phyloP scores from a whole-genome alignment of 441 rosid genomes.

The Erodium texanum region DNA sequence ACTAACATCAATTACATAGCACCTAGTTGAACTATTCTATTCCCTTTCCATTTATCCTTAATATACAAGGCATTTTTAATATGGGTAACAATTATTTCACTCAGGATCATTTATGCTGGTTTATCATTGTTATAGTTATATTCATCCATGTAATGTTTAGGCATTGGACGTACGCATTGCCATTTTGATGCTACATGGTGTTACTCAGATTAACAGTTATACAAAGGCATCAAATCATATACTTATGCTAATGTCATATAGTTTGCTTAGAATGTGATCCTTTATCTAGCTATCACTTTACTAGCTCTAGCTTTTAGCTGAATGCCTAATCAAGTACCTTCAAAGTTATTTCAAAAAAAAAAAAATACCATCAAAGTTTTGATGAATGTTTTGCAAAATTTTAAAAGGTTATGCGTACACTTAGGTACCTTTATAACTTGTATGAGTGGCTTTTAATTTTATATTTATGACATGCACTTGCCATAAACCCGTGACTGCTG shows the following conservation, averaged over 20 bases:
- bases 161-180: neutral
- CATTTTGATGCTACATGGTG: too few species aligned
- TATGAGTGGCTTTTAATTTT: neutral
- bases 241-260: neutral
- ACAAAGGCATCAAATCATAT: neutral
- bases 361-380: neutral
- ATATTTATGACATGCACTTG: neutral
- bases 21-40: too few species aligned
- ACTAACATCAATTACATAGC: too few species aligned
- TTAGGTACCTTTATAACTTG: neutral
- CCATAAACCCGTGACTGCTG: conserved; percentile 7
- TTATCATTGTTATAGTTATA: neutral
- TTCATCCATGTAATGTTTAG: neutral
- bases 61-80: too few species aligned
- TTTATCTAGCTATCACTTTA: neutral
- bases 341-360: too few species aligned
- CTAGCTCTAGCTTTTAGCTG: neutral
- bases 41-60: too few species aligned
- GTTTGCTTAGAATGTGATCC: neutral
- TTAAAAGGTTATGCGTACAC: neutral
- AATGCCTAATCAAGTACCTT: neutral
- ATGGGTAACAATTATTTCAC: neutral
- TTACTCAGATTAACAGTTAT: too few species aligned
- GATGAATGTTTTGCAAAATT: neutral
- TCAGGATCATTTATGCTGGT: neutral